Evolutionary conservation across 176 grass and related monocot genomes (phyloP).

Genomic region (Triticum timopheevii): DNA sequence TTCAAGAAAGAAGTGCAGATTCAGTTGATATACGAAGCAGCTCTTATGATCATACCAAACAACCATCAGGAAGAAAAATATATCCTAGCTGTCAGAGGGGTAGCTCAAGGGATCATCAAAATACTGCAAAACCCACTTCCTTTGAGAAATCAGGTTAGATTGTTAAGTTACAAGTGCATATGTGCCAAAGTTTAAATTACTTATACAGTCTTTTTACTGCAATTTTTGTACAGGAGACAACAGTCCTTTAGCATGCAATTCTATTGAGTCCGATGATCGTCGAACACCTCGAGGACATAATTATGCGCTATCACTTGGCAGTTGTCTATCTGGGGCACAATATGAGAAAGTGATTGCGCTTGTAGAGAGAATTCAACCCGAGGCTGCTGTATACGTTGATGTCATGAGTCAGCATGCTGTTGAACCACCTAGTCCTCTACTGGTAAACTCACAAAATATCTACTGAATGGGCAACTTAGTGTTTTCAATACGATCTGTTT

Average conservation of each 20-base stretch:
- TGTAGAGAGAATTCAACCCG: neutral
- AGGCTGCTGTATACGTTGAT: neutral
- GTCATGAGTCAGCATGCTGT: neutral
- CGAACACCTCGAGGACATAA: neutral
- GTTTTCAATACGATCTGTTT: neutral
- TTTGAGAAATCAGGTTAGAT: constrained; percentile 1
- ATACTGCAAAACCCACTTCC: neutral
- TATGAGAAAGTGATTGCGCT: neutral
- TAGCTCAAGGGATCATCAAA: neutral
- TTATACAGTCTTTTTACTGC: neutral
- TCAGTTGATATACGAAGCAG: neutral
- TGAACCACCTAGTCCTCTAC: neutral
- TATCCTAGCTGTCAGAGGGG: neutral
- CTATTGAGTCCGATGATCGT: neutral
- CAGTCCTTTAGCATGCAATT: neutral
- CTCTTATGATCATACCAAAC: neutral
- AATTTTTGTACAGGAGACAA: neutral
- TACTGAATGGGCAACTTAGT: neutral
- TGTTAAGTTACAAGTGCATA: neutral
- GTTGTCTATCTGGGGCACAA: neutral
- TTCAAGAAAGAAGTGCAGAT: neutral
- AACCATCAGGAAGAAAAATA: neutral
- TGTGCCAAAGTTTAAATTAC: neutral
- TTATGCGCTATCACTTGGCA: neutral
- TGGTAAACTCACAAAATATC: neutral